Evolutionary conservation across 306 rosid species (phyloP), one percentile per base, ranked within the genome.

Genomic region (Quercus agrifolia): DNA sequence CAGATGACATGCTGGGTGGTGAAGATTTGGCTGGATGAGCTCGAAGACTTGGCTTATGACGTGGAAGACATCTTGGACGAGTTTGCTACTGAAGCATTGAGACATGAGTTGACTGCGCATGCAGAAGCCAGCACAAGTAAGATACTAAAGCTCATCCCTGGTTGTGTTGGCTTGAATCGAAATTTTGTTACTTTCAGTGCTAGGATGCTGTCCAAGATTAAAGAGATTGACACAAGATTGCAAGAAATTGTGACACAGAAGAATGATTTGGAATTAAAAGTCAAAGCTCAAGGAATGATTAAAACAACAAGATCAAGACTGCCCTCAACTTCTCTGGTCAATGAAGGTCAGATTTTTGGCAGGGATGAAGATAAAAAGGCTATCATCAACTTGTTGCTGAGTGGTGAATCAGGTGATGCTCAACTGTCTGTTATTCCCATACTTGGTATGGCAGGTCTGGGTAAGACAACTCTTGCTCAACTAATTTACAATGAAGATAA

Each of bases 31-130:
- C 75, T 80, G 6, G 17, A 52, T 1, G 51, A 62, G 14, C 85
- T 84, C 11, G 17, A 12, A 38, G 64, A 77, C 75, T 75, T 75
- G 52, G 57, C 85, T 30, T 49, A 41, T 28, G 54, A 71, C 2
- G n/a, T 84, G 5, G 84, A 80, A 2, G 79, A 84, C 54, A 15
- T 68, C 7, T 69, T 86, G 15, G 80, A 82, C 25, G 77, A 77
- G 33, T 69, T 54, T 59, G 72, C 72, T 1, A 58, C 25, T 0
- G 33, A 84, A 66, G 73, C 66, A 10, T 54, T 75, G 3, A 49
- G 49, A 0, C 77, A 51, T 5, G 19, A 58, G 63, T 44, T 2
- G 4, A 5, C 9, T 35, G 31, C 31, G 31, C 31, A 1, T 15
- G 52, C 14, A 17, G 33, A 59, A 9, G 66, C 0, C 1, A 11